These are phyloP conservation scores for Erythrobasidium hasegawianum DNA, from an alignment of 1,284 basidiomycete species.

Conservation along the genomic window DNA sequence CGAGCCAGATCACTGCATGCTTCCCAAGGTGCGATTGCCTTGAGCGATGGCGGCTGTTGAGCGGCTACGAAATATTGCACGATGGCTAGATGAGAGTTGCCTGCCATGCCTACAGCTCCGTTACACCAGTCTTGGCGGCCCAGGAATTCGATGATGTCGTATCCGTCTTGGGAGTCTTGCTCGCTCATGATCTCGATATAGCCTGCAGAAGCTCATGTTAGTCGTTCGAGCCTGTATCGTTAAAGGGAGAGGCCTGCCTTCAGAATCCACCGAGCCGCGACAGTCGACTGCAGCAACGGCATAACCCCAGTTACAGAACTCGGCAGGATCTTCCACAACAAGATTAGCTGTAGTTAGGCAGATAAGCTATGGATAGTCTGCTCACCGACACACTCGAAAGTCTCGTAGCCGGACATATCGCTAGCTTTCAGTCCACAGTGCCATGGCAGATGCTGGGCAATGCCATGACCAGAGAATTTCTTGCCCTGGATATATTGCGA, in stretches of 20 bases:
- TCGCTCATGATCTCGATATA: too few species aligned
- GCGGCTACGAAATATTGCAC: constrained; percentile 39
- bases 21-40: constrained; percentile 33
- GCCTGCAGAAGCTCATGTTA: too few species aligned
- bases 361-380: too few species aligned
- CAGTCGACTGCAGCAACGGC: constrained; percentile 43
- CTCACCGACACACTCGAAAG: constrained; percentile 39
- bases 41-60: constrained; percentile 37
- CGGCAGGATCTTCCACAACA: constrained; percentile 48
- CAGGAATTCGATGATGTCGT: constrained; percentile 38
- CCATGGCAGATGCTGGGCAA: constrained; percentile 25
- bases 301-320: constrained; percentile 42
- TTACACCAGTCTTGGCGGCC: constrained; percentile 37
- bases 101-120: constrained; percentile 39
- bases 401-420: constrained; percentile 41
- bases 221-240: too few species aligned
- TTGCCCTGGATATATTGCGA: too few species aligned
- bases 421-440: constrained; percentile 34
- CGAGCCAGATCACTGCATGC: constrained; percentile 37
- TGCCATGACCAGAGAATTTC: too few species aligned
- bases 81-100: constrained; percentile 43
- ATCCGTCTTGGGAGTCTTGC: constrained; percentile 39
- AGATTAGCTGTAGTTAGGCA: too few species aligned
- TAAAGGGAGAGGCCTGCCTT: too few species aligned
- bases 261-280: constrained; percentile 32